Conservation (phyloP, 345 rosid genomes). For the Citrus unshiu region DNA sequence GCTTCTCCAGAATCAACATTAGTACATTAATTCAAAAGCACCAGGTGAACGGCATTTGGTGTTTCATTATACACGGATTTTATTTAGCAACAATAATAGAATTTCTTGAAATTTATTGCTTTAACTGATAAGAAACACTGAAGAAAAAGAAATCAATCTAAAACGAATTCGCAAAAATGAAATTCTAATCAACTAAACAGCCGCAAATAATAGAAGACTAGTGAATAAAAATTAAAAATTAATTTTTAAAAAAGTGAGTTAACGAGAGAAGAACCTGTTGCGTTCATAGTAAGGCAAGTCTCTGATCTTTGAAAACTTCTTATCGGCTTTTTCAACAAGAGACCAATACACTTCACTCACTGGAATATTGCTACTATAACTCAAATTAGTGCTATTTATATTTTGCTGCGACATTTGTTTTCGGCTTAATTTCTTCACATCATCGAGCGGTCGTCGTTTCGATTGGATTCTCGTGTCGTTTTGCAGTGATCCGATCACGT, state of each 20-base stretch:
- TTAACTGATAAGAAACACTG: neutral
- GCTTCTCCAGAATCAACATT: neutral
- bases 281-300: slow-evolving; percentile 95
- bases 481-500: neutral
- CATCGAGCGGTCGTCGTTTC: neutral
- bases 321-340: slow-evolving; percentile 91
- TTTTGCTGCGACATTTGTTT: slow-evolving; percentile 45
- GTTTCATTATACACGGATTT: neutral
- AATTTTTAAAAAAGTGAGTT: too few relatives aligned
- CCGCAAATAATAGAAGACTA: neutral
- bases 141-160: neutral
- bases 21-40: neutral
- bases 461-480: neutral
- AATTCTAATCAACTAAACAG: neutral
- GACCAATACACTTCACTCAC: slow-evolving; percentile 92
- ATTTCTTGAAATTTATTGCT: neutral
- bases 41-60: neutral
- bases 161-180: neutral
- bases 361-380: slow-evolving; percentile 33
- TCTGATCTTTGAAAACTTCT: slow-evolving; percentile 95
- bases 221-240: neutral
- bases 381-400: slow-evolving; percentile 23
- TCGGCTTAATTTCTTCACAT: neutral
- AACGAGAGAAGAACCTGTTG: slow-evolving; percentile 47
- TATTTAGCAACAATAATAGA: neutral